phyloP scores from a whole-genome alignment of 139 green algal genomes.

The Limnomonas spitsbergensis region DNA sequence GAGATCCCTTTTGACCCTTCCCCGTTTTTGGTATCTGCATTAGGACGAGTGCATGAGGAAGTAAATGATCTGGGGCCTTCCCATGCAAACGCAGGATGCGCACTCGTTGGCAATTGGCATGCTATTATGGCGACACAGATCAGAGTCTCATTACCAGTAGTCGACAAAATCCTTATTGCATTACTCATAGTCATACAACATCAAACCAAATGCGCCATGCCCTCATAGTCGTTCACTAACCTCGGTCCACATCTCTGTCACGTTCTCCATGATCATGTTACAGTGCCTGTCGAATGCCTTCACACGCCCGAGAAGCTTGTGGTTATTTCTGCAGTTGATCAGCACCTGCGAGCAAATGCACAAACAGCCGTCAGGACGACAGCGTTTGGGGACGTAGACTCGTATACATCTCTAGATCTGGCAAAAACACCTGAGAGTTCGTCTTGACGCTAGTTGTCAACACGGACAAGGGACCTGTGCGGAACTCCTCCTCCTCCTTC shows the following conservation, averaged over 20 bases:
- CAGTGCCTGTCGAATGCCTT: constrained; percentile 99
- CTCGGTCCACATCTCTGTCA: constrained; percentile 99
- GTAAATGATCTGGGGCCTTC: too few species aligned
- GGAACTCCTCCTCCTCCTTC: constrained; percentile 88
- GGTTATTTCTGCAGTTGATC: constrained; percentile 99
- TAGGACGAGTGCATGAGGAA: too few species aligned
- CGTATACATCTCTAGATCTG: not conserved
- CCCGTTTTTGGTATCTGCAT: constrained; percentile 85
- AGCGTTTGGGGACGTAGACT: not conserved
- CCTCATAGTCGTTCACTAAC: constrained; percentile 51
- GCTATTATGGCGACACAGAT: too few species aligned
- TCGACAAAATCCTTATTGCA: too few species aligned
- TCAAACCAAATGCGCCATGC: too few species aligned
- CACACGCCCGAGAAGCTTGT: constrained; percentile 92
- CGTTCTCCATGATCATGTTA: constrained; percentile 99
- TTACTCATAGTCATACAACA: too few species aligned
- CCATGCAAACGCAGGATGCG: too few species aligned
- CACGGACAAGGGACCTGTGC: constrained; percentile 89
- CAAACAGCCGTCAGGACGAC: not conserved
- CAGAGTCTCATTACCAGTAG: too few species aligned
- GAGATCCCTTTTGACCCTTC: constrained; percentile 80
- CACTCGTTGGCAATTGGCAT: too few species aligned
- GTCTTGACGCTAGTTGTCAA: constrained; percentile 93
- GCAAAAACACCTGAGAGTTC: constrained; percentile 79
- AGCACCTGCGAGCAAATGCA: constrained; percentile 74